A percentile compares a stretch with the other conserved stretches of the same genome.
Evolutionary conservation across 2,329 filamentous ascomycete genomes (phyloP).

Genomic region (Neofusicoccum umdonicola): DNA sequence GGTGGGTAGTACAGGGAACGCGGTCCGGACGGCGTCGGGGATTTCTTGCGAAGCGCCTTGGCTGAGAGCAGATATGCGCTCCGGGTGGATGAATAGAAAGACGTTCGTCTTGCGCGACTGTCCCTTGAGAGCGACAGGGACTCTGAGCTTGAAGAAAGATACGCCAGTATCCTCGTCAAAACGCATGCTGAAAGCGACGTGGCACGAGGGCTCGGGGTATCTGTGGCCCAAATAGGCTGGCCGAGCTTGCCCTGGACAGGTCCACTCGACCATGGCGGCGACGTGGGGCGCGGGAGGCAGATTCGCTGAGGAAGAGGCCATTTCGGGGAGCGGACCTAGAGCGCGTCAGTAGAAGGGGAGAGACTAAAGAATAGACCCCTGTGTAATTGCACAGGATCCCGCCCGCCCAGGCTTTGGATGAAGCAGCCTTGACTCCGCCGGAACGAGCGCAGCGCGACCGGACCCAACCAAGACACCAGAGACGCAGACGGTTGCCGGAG

Average conservation of each 20-base stretch:
- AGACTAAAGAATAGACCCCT: not conserved
- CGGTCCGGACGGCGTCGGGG: not conserved
- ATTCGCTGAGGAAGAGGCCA: not conserved
- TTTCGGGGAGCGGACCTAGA: not conserved
- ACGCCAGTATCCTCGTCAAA: not conserved
- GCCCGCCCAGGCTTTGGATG: conserved; percentile 1
- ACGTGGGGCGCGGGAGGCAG: not conserved
- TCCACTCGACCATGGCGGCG: not conserved
- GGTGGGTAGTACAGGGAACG: not conserved
- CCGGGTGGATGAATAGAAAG: not conserved
- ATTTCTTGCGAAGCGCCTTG: not conserved
- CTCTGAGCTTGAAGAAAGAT: not conserved
- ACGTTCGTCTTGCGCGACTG: not conserved
- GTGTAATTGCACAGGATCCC: not conserved
- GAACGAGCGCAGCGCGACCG: not conserved
- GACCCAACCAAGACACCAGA: not conserved
- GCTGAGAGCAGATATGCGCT: not conserved
- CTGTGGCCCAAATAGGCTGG: not conserved
- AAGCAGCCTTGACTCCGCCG: not conserved
- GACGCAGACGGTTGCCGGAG: not conserved
- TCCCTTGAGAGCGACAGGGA: not conserved
- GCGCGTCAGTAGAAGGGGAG: not conserved
- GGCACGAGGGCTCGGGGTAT: not conserved
- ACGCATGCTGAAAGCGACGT: not conserved
- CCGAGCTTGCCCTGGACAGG: not conserved